phyloP scores from a whole-genome alignment of 2,329 filamentous ascomycete genomes.

The Ramichloridium luteum region DNA sequence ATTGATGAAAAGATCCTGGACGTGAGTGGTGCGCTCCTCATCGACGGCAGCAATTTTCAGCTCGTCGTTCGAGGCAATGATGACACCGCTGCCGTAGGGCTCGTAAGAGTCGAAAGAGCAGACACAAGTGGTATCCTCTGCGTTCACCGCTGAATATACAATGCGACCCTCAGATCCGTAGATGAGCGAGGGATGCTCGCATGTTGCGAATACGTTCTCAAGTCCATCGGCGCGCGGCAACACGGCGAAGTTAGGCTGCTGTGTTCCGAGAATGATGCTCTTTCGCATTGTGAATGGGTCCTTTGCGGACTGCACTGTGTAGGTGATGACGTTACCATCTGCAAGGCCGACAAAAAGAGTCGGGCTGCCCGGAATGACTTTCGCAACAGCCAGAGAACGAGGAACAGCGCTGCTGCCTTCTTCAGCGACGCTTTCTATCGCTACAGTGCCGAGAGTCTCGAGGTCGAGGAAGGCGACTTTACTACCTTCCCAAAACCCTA shows the following conservation, averaged over 20 bases:
- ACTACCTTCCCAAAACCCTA: conserved; percentile 81
- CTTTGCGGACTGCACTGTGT: conserved; percentile 52
- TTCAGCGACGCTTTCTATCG: conserved; percentile 44
- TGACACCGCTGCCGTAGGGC: conserved; percentile 68
- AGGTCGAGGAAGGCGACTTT: conserved; percentile 63
- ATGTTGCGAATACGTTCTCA: conserved; percentile 80
- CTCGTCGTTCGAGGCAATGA: conserved; percentile 58
- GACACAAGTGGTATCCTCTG: conserved; percentile 69
- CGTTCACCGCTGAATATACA: conserved; percentile 86
- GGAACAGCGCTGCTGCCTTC: conserved; percentile 66
- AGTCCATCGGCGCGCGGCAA: conserved; percentile 56
- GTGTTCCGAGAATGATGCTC: conserved; percentile 72
- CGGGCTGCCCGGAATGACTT: conserved; percentile 53
- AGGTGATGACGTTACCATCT: conserved; percentile 81
- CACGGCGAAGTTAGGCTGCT: conserved; percentile 69
- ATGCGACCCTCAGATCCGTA: conserved; percentile 80
- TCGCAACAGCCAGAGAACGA: conserved; percentile 65
- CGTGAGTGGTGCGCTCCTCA: conserved; percentile 73
- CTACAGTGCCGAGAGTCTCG: conserved; percentile 50
- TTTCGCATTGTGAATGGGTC: conserved; percentile 59
- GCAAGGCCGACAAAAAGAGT: conserved; percentile 84
- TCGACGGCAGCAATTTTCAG: conserved; percentile 74
- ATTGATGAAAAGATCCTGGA: conserved; percentile 63
- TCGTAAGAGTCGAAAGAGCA: conserved; percentile 65
- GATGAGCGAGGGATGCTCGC: conserved; percentile 86